phyloP scores from a whole-genome alignment of 1,139 yeast species.

The Hemisphaericaspora xylanilytica region DNA sequence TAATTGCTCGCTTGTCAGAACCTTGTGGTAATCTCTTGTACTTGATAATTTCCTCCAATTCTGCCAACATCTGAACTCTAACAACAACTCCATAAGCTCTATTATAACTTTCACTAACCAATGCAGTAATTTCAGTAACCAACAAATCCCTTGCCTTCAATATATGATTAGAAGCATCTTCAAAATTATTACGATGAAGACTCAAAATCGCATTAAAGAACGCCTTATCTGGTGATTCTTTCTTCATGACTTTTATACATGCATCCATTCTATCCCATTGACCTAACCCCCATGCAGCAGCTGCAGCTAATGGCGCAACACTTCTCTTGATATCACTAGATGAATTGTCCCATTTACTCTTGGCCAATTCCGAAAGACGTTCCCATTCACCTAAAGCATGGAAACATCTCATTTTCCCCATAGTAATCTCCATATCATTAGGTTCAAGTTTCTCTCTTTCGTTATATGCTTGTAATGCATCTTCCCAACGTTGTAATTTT shows the following conservation, averaged over 20 bases:
- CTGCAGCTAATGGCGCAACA: conserved; percentile 98
- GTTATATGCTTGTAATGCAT: conserved; percentile 87
- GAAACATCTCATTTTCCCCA: conserved; percentile 97
- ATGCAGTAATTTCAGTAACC: conserved; percentile 90
- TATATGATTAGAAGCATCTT: conserved; percentile 77
- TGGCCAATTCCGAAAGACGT: conserved; percentile 79
- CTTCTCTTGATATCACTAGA: conserved; percentile 71
- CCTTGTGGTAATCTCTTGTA: conserved; percentile 84
- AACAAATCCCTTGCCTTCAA: conserved; percentile 81
- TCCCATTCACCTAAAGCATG: conserved; percentile 99
- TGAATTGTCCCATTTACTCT: conserved; percentile 77
- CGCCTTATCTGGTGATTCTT: conserved; percentile 90
- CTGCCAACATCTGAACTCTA: conserved; percentile 95
- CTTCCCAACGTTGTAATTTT: conserved; percentile 96
- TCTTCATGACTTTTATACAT: conserved; percentile 84
- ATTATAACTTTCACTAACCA: conserved; percentile 92
- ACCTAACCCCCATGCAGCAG: conserved; percentile 98
- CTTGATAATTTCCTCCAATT: conserved; percentile 88
- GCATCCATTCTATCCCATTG: conserved; percentile 97
- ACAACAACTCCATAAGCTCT: conserved; percentile 97
- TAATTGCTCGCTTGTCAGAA: conserved; percentile 70
- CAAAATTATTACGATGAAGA: conserved; percentile 82
- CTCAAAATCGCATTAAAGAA: conserved; percentile 89
- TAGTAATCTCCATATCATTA: conserved; percentile 69
- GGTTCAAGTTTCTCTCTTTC: conserved; percentile 63